Conservation (phyloP, 2,329 filamentous ascomycete species). For the Fonsecaea pedrosoi region DNA sequence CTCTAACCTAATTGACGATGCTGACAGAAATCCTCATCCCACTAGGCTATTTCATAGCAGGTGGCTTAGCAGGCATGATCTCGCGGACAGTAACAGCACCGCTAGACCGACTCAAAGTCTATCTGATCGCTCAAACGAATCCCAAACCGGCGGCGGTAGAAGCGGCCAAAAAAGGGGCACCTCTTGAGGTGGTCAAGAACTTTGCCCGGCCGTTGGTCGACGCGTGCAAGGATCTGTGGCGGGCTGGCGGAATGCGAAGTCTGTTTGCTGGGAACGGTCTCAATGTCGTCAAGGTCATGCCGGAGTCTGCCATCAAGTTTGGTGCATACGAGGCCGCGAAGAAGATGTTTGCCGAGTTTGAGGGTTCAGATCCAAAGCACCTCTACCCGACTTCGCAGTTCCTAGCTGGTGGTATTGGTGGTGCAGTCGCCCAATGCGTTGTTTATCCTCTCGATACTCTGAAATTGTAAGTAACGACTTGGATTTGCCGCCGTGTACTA, state of each 20-base stretch:
- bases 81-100: constrained; percentile 95
- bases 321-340: constrained; percentile 97
- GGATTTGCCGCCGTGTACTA: not conserved
- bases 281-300: constrained; percentile 98
- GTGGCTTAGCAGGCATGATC: constrained; percentile 90
- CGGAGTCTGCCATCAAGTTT: constrained; percentile 97
- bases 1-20: constrained; percentile 44
- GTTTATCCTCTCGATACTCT: constrained; percentile 87
- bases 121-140: constrained; percentile 88
- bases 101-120: constrained; percentile 95
- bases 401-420: constrained; percentile 84
- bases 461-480: constrained; percentile 59
- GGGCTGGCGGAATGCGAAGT: constrained; percentile 82
- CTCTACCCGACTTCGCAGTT: constrained; percentile 90
- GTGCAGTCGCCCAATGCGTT: constrained; percentile 87
- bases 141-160: constrained; percentile 65
- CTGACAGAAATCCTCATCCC: constrained; percentile 76
- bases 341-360: constrained; percentile 79
- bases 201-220: constrained; percentile 72
- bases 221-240: constrained; percentile 80
- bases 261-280: constrained; percentile 96
- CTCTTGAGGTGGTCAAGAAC: constrained; percentile 68
- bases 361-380: constrained; percentile 79
- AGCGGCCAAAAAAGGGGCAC: constrained; percentile 73
- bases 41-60: constrained; percentile 97